Evolutionary conservation across 768 basidiomycete genomes (phyloP).

Genomic region (Cubamyces sp.): DNA sequence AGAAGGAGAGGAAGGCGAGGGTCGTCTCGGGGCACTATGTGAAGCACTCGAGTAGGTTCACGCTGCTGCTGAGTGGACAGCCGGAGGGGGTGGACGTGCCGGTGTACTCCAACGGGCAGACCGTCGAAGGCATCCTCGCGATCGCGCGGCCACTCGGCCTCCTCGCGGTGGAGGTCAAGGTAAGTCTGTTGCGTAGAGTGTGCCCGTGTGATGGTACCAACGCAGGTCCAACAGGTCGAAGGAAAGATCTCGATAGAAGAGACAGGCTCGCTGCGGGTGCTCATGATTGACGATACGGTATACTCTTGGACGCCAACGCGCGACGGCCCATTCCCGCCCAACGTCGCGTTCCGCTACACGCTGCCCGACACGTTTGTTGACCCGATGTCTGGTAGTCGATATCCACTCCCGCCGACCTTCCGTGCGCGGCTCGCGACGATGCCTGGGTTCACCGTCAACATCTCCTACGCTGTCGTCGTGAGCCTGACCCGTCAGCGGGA

Average conservation of each 20-base stretch:
- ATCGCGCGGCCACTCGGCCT: conserved; percentile 27
- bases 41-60: conserved; percentile 31
- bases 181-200: background rate
- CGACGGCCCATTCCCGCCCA: conserved; percentile 27
- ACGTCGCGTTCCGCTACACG: conserved; percentile 30
- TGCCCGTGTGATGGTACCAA: background rate
- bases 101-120: conserved; percentile 27
- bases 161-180: conserved; percentile 29
- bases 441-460: conserved; percentile 32
- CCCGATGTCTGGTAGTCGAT: conserved; percentile 7
- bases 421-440: conserved; percentile 27
- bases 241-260: conserved; percentile 35
- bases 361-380: conserved; percentile 30
- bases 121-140: conserved; percentile 31
- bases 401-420: conserved; percentile 32
- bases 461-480: conserved; percentile 31
- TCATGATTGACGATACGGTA: conserved; percentile 25
- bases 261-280: conserved; percentile 18
- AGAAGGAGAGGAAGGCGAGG: background rate
- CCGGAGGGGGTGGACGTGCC: conserved; percentile 23
- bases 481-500: conserved; percentile 24
- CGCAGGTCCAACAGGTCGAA: conserved; percentile 28
- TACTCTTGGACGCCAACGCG: conserved; percentile 30
- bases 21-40: conserved; percentile 23
- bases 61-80: conserved; percentile 31